A percentile compares a stretch with the other conserved stretches of the same genome.
Conservation (phyloP, 164 flowering plant genomes). For the Sextonia rubra region DNA sequence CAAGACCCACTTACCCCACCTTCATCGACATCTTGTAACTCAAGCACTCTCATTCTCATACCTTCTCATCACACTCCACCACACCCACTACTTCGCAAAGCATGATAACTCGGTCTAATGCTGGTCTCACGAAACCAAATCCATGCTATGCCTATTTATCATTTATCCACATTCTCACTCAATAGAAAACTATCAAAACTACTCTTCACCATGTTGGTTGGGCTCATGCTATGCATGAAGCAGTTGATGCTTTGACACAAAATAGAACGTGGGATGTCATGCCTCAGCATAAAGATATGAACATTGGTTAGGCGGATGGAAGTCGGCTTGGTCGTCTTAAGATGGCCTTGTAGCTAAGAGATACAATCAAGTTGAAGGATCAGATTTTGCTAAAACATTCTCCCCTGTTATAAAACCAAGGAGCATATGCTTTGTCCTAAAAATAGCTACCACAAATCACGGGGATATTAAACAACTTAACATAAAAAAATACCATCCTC, state of each 20-base stretch:
- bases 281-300: neutral
- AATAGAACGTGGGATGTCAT: neutral
- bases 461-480: neutral
- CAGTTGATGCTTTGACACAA: neutral
- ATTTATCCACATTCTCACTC: neutral
- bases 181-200: neutral
- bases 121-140: neutral
- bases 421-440: neutral
- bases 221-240: neutral
- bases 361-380: neutral
- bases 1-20: no score
- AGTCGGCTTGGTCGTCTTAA: neutral
- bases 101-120: neutral
- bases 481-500: neutral
- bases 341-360: neutral
- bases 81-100: neutral
- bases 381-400: neutral
- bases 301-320: neutral
- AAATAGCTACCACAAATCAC: neutral
- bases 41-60: no score
- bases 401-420: neutral
- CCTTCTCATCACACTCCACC: neutral
- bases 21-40: no score
- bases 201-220: neutral
- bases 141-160: neutral